phyloP scores from a whole-genome alignment of 305 asterid genomes.

The Fraxinus floribunda region DNA sequence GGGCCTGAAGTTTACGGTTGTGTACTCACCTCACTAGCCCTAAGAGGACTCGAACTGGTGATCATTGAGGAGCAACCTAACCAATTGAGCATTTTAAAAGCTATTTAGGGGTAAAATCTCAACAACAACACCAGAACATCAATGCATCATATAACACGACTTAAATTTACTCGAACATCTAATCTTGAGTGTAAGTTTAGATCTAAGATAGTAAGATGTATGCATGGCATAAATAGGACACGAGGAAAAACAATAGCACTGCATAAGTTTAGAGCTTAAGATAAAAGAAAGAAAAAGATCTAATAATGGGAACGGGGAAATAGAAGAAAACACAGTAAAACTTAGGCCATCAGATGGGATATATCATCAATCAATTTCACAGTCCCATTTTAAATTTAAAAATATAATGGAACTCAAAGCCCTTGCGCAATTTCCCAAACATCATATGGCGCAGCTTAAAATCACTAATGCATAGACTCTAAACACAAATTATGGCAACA shows the following conservation, averaged over 20 bases:
- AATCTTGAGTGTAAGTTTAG: neutral
- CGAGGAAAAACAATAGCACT: neutral
- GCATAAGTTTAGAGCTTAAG: neutral
- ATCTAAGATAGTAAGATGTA: neutral
- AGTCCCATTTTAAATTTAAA: conserved; percentile 22
- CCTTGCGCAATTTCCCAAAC: conserved; percentile 62
- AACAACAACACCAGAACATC: neutral
- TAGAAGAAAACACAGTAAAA: neutral
- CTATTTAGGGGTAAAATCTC: neutral
- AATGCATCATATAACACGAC: neutral
- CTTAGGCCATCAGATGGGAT: conserved; percentile 55
- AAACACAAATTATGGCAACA: neutral
- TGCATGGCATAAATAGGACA: neutral
- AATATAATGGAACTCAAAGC: conserved; percentile 52
- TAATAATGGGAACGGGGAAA: neutral
- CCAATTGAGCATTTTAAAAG: neutral
- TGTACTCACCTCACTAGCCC: no score
- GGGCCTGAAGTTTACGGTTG: no score
- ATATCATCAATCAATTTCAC: conserved; percentile 31
- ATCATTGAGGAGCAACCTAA: no score
- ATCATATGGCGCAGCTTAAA: conserved; percentile 32
- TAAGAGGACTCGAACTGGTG: no score
- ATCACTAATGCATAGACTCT: neutral
- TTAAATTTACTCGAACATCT: neutral
- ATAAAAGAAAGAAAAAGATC: neutral